Evolutionary conservation across 169 alveolate species (phyloP).

Genomic region (Plasmodium inui): DNA sequence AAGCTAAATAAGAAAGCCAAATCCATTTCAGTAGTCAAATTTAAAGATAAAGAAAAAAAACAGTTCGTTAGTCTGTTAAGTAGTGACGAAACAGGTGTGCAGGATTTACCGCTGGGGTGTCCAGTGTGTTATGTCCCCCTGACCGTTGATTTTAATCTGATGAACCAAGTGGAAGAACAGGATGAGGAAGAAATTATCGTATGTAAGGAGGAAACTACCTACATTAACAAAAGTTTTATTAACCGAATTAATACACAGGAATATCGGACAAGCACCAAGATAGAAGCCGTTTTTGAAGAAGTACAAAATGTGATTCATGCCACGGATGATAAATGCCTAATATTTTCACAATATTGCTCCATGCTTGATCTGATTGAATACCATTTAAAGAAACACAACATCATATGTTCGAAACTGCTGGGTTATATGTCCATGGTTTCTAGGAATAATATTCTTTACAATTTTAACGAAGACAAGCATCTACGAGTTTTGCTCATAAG

Average conservation of each 20-base stretch:
- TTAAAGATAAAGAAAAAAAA: conserved; percentile 41
- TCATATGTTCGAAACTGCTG: conserved; percentile 84
- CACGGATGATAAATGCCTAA: conserved; percentile 86
- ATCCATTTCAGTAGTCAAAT: conserved; percentile 76
- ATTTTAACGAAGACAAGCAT: conserved; percentile 88
- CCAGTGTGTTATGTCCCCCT: conserved; percentile 88
- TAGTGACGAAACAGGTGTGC: conserved; percentile 6
- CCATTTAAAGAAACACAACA: conserved; percentile 84
- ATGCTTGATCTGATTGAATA: conserved; percentile 90
- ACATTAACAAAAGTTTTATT: conserved; percentile 78
- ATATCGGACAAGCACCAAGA: conserved; percentile 84
- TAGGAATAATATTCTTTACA: conserved; percentile 87
- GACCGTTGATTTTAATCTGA: conserved; percentile 78
- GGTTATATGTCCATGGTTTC: conserved; percentile 87
- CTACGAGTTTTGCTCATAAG: conserved; percentile 90
- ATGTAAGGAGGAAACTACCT: conserved; percentile 59
- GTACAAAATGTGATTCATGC: conserved; percentile 76
- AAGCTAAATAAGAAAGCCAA: conserved; percentile 50
- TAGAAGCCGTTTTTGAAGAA: conserved; percentile 87
- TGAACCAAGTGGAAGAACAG: neutral
- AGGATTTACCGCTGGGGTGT: conserved; percentile 82
- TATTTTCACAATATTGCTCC: conserved; percentile 91
- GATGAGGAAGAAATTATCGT: conserved; percentile 52
- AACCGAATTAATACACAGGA: conserved; percentile 84
- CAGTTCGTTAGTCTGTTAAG: conserved; percentile 20